Evolutionary conservation across 1,284 basidiomycete genomes (phyloP).

Genomic region (Cyathus pygmaeus): DNA sequence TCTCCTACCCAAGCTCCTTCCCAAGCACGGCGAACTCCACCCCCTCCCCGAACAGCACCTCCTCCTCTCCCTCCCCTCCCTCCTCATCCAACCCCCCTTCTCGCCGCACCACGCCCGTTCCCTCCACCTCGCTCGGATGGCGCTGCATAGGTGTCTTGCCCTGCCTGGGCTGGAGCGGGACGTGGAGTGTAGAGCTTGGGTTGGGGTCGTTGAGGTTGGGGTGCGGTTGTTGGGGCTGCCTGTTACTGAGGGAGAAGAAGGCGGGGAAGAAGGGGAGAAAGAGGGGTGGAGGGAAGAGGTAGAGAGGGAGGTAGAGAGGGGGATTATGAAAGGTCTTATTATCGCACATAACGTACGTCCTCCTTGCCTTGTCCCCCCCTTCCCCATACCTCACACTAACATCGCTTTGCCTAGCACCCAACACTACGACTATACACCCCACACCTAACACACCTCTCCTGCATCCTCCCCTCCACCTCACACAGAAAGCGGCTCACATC

Average conservation of each 20-base stretch:
- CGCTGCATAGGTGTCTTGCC: constrained; percentile 63
- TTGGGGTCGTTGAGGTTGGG: constrained; percentile 71
- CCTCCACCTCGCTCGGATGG: constrained; percentile 62
- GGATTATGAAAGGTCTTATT: constrained; percentile 55
- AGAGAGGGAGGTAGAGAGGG: constrained; percentile 62
- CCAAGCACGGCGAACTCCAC: constrained; percentile 12
- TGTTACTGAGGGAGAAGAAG: too few species aligned
- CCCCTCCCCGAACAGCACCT: constrained; percentile 60
- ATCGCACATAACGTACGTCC: constrained; percentile 66
- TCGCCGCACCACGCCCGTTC: constrained; percentile 64
- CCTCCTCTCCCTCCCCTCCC: constrained; percentile 66
- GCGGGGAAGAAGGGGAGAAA: constrained; percentile 50
- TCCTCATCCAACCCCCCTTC: constrained; percentile 70
- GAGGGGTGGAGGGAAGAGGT: constrained; percentile 24
- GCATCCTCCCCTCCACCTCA: constrained; percentile 46
- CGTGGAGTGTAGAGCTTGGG: constrained; percentile 75
- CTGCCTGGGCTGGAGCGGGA: constrained; percentile 62
- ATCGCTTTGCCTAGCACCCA: constrained; percentile 57
- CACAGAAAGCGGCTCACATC: constrained; percentile 64
- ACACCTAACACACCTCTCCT: constrained; percentile 66
- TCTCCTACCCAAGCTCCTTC: too few species aligned
- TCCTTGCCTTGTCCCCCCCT: background rate
- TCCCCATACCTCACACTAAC: constrained; percentile 1
- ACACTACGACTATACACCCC: constrained; percentile 67
- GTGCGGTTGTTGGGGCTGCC: constrained; percentile 55